phyloP scores from a whole-genome alignment of 768 basidiomycete genomes.

The Termitomyces heimii region DNA sequence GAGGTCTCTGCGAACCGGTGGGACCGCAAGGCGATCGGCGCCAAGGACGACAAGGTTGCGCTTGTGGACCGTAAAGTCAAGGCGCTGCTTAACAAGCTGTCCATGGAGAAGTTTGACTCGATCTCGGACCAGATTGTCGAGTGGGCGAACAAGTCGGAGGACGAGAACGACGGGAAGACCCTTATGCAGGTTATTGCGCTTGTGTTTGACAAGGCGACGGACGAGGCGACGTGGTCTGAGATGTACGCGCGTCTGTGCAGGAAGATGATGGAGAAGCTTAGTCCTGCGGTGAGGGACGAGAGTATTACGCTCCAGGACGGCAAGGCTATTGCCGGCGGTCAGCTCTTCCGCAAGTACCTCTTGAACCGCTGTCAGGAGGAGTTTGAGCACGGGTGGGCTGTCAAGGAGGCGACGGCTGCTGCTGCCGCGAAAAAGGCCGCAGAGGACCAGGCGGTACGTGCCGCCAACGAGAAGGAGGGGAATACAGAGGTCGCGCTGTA shows the following conservation, averaged over 20 bases:
- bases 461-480: constrained; percentile 54
- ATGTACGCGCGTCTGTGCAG: constrained; percentile 96
- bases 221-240: constrained; percentile 92
- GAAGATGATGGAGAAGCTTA: constrained; percentile 94
- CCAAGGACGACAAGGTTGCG: constrained; percentile 60
- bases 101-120: constrained; percentile 93
- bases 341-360: constrained; percentile 94
- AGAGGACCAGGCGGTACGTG: constrained; percentile 79
- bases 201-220: constrained; percentile 96
- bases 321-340: constrained; percentile 87
- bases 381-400: constrained; percentile 93
- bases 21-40: constrained; percentile 47
- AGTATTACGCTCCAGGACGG: constrained; percentile 77
- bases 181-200: constrained; percentile 95
- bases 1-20: constrained; percentile 80
- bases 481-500: constrained; percentile 69
- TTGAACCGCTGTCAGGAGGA: constrained; percentile 97
- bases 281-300: constrained; percentile 82
- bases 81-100: constrained; percentile 87
- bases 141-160: constrained; percentile 92
- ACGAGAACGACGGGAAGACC: constrained; percentile 90
- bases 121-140: constrained; percentile 93
- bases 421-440: constrained; percentile 81
- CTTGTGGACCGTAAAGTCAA: constrained; percentile 95
- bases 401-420: constrained; percentile 79